These are phyloP conservation scores for Rhizopus delemar DNA, from an alignment of 371 early-diverging fungal species.

Conservation along the genomic window DNA sequence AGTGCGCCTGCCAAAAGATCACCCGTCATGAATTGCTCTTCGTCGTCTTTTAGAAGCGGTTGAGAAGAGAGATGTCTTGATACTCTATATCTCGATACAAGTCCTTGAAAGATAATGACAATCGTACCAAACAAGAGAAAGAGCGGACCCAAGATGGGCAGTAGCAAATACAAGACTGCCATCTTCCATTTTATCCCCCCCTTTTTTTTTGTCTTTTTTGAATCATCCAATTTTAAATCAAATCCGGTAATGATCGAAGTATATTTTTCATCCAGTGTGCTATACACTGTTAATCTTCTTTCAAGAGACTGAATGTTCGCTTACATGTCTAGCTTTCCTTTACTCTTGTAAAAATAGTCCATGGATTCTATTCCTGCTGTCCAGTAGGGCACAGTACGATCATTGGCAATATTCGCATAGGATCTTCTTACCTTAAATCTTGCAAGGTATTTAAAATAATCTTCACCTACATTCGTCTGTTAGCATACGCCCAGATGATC, in stretches of 20 bases:
- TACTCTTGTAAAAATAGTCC: conserved; percentile 51
- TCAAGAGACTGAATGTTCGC: background rate
- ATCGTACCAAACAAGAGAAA: conserved; percentile 12
- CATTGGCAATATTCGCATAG: conserved; percentile 73
- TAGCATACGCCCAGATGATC: background rate
- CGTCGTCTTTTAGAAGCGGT: conserved; percentile 5
- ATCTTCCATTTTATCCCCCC: conserved; percentile 1
- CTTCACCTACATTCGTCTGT: background rate
- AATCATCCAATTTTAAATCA: conserved; percentile 1
- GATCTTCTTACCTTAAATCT: conserved; percentile 53
- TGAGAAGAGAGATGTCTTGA: background rate
- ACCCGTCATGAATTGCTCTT: conserved; percentile 11
- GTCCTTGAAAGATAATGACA: conserved; percentile 32
- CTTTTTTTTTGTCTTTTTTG: conserved; percentile 3
- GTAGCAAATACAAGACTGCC: conserved; percentile 2
- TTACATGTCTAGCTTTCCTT: conserved; percentile 51
- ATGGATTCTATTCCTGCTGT: conserved; percentile 59
- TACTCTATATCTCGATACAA: conserved; percentile 32
- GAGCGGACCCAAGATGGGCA: conserved; percentile 21
- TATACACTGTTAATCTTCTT: background rate
- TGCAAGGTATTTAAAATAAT: conserved; percentile 27
- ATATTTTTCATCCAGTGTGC: conserved; percentile 20
- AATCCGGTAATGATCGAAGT: conserved; percentile 18
- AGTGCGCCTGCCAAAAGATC: conserved; percentile 18
- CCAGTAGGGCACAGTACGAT: conserved; percentile 71